Evolutionary conservation across 1,284 basidiomycete species (phyloP), one percentile per base, ranked within the genome.

Genomic region (Pyrrhoderma lamaoense): DNA sequence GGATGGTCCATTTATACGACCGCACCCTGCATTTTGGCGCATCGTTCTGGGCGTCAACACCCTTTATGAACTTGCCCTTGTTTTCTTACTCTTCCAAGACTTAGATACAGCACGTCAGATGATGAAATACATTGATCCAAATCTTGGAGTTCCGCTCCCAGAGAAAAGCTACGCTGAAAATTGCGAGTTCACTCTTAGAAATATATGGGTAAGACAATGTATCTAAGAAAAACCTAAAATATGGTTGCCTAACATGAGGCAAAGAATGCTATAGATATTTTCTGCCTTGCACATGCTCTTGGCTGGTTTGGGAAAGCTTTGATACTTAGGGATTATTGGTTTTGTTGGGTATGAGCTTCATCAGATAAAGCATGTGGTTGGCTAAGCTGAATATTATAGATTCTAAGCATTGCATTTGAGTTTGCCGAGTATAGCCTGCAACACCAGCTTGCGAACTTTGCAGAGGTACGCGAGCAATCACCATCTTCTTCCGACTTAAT

Each of bases 231-330:
- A 44, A 35, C 56, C 47, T n/a, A 2, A 19, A 34, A 54, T 48
- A 49, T 5, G 45, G 51, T 39, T 49, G 19, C 18, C 39, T 38
- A n/a, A 21, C 37, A 11, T 42, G 47, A 44, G 54, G 58, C 18
- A 9, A 63, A 89, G 85, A 75, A 83, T 59, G 84, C 87, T 2
- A 65, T 91, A 36, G 88, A 91, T 62, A 82, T 90, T 48, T 91
- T 91, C 64, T 90, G 87, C 60, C 58, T 91, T 18, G 88, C 88
- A 23, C 88, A 91, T 64, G 70, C 86, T 19, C 63, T 91, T 34
- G 88, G 88, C 2, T 91, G 89, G 88, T 91, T 89, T 64, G 87
- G 87, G 40, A 91, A 91, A 64, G 89, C 88, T 2, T 75, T 91
- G 71, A 82, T 91, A 58, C 66, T 91, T 59, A 77, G 89, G 25